A percentile compares a stretch with the other conserved stretches of the same genome.
Evolutionary conservation across 2,329 filamentous ascomycete genomes (phyloP).

Genomic region (Cytospora chrysosperma): DNA sequence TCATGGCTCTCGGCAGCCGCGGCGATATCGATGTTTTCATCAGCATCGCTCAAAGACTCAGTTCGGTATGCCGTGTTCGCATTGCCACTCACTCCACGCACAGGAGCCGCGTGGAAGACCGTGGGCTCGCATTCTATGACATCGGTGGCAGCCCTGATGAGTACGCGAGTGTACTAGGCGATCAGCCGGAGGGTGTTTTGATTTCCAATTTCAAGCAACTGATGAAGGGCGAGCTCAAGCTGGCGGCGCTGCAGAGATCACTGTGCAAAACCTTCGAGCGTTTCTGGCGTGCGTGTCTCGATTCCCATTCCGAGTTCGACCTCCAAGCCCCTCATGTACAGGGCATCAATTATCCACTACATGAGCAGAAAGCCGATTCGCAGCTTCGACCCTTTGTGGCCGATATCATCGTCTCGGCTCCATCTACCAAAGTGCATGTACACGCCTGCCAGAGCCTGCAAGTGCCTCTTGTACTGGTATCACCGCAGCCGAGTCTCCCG

Average conservation of each 20-base stretch:
- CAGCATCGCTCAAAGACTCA: slow-evolving; percentile 1
- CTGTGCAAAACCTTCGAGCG: neutral
- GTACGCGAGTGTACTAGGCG: neutral
- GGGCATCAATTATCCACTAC: neutral
- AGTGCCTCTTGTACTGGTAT: neutral
- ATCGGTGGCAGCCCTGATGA: neutral
- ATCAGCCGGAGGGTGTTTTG: neutral
- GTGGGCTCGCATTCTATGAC: neutral
- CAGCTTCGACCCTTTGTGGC: neutral
- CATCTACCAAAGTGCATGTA: neutral
- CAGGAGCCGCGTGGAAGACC: neutral
- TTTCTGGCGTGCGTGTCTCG: neutral
- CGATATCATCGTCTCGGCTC: neutral
- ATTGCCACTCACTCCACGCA: neutral
- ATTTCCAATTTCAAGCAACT: neutral
- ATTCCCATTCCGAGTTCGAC: neutral
- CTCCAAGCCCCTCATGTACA: neutral
- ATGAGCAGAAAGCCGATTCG: neutral
- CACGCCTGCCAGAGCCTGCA: slow-evolving; percentile 2
- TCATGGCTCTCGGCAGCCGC: slow-evolving; percentile 1
- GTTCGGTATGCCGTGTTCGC: neutral
- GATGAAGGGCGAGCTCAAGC: neutral
- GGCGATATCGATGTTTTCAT: slow-evolving; percentile 3
- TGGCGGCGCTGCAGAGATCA: neutral
- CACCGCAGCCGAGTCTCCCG: neutral